Evolutionary conservation across 2,329 filamentous ascomycete genomes (phyloP).

Genomic region (Aspergillus proliferans): DNA sequence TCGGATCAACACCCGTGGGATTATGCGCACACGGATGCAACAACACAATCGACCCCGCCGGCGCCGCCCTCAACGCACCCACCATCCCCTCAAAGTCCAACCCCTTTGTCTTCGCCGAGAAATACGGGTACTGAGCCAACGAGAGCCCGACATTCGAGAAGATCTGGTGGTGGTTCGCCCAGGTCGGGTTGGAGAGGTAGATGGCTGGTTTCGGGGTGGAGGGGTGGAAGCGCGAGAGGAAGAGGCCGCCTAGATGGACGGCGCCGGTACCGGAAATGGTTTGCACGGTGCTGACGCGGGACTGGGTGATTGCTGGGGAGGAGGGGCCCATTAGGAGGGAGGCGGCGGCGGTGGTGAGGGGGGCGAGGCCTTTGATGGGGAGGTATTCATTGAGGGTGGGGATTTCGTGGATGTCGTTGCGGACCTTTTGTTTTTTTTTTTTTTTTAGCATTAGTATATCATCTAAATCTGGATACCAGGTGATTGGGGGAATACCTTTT

Average conservation of each 20-base stretch:
- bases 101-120: slow-evolving; percentile 78
- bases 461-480: neutral
- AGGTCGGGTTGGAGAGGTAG: slow-evolving; percentile 92
- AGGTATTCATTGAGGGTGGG: slow-evolving; percentile 95
- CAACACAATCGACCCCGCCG: slow-evolving; percentile 75
- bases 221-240: slow-evolving; percentile 86
- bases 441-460: neutral
- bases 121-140: slow-evolving; percentile 86
- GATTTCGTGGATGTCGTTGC: slow-evolving; percentile 80
- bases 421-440: slow-evolving; percentile 56
- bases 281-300: slow-evolving; percentile 76
- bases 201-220: slow-evolving; percentile 51
- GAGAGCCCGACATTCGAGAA: slow-evolving; percentile 81
- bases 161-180: slow-evolving; percentile 99
- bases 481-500: slow-evolving; percentile 60
- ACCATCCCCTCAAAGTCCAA: slow-evolving; percentile 91
- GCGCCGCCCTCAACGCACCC: slow-evolving; percentile 60
- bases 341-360: slow-evolving; percentile 83
- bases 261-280: slow-evolving; percentile 97
- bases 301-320: slow-evolving; percentile 76
- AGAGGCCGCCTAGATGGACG: slow-evolving; percentile 85
- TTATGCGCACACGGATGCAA: slow-evolving; percentile 97
- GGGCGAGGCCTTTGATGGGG: slow-evolving; percentile 80
- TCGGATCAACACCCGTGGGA: slow-evolving; percentile 93
- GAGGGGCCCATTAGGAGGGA: slow-evolving; percentile 77